A percentile compares a stretch with the other conserved stretches of the same genome.
phyloP scores from a whole-genome alignment of 2,329 filamentous ascomycete genomes.

The Xylaria arbuscula region DNA sequence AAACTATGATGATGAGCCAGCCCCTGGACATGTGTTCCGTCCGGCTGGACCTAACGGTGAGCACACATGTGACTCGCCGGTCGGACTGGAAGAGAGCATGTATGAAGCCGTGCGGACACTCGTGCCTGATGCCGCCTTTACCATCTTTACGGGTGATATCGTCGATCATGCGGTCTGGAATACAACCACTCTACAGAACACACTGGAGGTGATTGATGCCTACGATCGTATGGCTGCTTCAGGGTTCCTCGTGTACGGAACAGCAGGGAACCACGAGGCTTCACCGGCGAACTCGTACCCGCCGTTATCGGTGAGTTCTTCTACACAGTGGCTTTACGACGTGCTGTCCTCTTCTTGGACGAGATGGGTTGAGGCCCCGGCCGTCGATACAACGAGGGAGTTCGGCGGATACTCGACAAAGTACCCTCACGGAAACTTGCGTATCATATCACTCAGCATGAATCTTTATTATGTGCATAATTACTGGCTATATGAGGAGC shows the following conservation, averaged over 20 bases:
- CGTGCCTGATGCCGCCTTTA: constrained; percentile 61
- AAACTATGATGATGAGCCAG: constrained; percentile 59
- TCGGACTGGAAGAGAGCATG: constrained; percentile 65
- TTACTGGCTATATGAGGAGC: constrained; percentile 64
- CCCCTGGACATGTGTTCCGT: constrained; percentile 59
- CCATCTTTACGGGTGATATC: constrained; percentile 70
- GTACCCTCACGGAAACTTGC: constrained; percentile 59
- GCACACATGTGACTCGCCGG: constrained; percentile 63
- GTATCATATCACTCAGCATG: constrained; percentile 69
- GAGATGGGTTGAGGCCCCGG: constrained; percentile 57
- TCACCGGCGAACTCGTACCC: constrained; percentile 65
- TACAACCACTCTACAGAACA: constrained; percentile 52
- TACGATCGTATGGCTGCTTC: constrained; percentile 59
- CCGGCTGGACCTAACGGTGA: constrained; percentile 66
- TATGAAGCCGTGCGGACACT: constrained; percentile 61
- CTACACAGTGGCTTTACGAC: constrained; percentile 65
- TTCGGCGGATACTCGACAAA: constrained; percentile 63
- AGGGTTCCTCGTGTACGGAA: constrained; percentile 61
- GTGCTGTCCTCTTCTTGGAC: constrained; percentile 60
- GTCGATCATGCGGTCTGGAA: constrained; percentile 65
- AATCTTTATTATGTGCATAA: constrained; percentile 70
- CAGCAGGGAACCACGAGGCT: constrained; percentile 68
- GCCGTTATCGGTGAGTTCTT: constrained; percentile 53
- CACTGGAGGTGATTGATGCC: constrained; percentile 54
- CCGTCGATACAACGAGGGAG: constrained; percentile 51